phyloP scores from a whole-genome alignment of 1,284 basidiomycete genomes.

The Malassezia restricta region DNA sequence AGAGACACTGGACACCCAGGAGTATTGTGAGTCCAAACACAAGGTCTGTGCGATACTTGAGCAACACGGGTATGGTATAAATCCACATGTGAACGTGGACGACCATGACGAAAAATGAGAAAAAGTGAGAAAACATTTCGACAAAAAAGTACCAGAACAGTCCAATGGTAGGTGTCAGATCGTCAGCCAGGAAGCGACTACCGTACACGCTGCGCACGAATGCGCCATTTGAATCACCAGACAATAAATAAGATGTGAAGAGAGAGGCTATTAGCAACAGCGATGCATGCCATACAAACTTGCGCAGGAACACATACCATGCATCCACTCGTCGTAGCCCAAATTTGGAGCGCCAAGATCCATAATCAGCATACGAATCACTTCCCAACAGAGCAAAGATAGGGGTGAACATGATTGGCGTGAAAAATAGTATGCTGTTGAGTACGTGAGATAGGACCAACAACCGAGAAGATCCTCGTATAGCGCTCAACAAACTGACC shows the following conservation, averaged over 20 bases:
- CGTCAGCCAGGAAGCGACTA: conserved; percentile 22
- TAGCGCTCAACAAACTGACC: neutral
- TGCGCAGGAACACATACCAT: conserved; percentile 5
- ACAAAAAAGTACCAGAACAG: conserved; percentile 99
- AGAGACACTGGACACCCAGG: conserved; percentile 64
- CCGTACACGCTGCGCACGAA: conserved; percentile 56
- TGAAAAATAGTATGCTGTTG: conserved; percentile 4
- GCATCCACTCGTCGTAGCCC: conserved; percentile 4
- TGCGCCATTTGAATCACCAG: conserved; percentile 49
- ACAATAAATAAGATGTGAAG: neutral
- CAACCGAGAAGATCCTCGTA: neutral
- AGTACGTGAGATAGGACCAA: conserved; percentile 4
- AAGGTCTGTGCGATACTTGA: conserved; percentile 68
- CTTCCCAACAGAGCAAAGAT: conserved; percentile 8
- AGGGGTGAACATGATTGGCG: neutral
- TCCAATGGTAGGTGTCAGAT: conserved; percentile 77
- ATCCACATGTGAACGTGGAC: conserved; percentile 77
- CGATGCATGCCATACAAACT: neutral
- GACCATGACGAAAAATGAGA: conserved; percentile 87
- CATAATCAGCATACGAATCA: conserved; percentile 6
- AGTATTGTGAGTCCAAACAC: conserved; percentile 68
- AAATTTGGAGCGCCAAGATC: conserved; percentile 9
- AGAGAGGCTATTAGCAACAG: neutral
- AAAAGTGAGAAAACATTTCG: conserved; percentile 97
- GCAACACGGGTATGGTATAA: conserved; percentile 70